phyloP scores from a whole-genome alignment of 352 stramenopile species.

The Halophytophthora batemanensis region DNA sequence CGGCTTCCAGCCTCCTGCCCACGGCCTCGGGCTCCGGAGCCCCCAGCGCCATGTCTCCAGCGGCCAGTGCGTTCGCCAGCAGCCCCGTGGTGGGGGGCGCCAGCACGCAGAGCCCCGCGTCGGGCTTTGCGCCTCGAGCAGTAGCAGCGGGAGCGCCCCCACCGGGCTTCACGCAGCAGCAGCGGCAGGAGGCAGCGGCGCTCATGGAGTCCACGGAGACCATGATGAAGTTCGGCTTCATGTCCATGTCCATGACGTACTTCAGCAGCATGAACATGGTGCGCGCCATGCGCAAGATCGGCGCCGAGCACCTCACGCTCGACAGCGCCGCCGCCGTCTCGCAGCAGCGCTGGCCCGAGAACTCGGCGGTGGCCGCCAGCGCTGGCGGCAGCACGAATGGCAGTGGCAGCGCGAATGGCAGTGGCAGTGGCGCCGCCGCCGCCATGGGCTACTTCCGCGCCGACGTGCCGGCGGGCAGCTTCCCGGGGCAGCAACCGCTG shows the following conservation, averaged over 20 bases:
- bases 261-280: constrained; percentile 98
- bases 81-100: constrained; percentile 24
- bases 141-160: background rate
- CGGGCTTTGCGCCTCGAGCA: constrained; percentile 1
- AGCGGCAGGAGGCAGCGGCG: constrained; percentile 87
- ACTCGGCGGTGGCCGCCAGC: constrained; percentile 13
- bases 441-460: constrained; percentile 35
- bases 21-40: constrained; percentile 2
- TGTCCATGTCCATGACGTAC: constrained; percentile 97
- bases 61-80: constrained; percentile 12
- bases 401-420: no score
- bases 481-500: constrained; percentile 62
- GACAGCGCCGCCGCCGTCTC: constrained; percentile 65
- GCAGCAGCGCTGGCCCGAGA: constrained; percentile 61
- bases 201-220: constrained; percentile 96
- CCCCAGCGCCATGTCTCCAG: constrained; percentile 8
- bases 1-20: background rate
- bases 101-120: constrained; percentile 16
- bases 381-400: background rate
- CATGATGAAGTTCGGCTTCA: constrained; percentile 99
- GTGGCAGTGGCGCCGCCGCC: constrained; percentile 3
- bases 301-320: constrained; percentile 89
- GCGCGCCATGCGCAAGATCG: constrained; percentile 94
- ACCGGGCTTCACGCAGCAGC: constrained; percentile 59
- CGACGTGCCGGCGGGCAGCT: constrained; percentile 42